Conservation (phyloP, 2,329 filamentous ascomycete genomes). For the Fusarium sp. region DNA sequence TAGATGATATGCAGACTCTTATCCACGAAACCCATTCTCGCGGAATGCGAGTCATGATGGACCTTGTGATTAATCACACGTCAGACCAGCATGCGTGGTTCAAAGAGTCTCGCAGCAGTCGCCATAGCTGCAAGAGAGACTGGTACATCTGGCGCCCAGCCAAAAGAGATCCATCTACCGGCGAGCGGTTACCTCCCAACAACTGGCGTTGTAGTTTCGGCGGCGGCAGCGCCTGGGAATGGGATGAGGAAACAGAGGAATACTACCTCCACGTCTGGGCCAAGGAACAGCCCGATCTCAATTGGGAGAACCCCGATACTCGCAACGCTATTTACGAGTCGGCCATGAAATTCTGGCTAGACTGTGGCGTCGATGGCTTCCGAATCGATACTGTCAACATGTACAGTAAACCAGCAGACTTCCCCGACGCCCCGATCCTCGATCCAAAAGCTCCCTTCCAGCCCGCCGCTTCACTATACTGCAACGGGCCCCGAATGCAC, state of each 20-base stretch:
- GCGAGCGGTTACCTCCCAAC: conserved; percentile 78
- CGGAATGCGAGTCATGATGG: conserved; percentile 44
- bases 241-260: conserved; percentile 79
- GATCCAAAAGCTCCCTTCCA: conserved; percentile 65
- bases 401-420: conserved; percentile 75
- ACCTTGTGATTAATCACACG: conserved; percentile 47
- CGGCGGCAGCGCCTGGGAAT: conserved; percentile 77
- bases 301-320: conserved; percentile 82
- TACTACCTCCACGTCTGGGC: conserved; percentile 86
- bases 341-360: conserved; percentile 85
- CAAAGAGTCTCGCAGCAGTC: conserved; percentile 39
- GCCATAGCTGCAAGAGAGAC: conserved; percentile 55
- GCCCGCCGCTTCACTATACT: conserved; percentile 70
- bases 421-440: conserved; percentile 71
- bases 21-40: conserved; percentile 44
- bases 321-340: conserved; percentile 79
- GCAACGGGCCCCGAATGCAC: conserved; percentile 79
- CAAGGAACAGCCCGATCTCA: conserved; percentile 84
- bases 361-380: conserved; percentile 81
- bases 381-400: conserved; percentile 83
- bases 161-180: conserved; percentile 63
- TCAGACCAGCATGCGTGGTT: conserved; percentile 48
- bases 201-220: conserved; percentile 80
- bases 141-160: conserved; percentile 77
- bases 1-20: conserved; percentile 45